Evolutionary conservation across 768 basidiomycete genomes (phyloP).

Genomic region (Mycena polygramma): DNA sequence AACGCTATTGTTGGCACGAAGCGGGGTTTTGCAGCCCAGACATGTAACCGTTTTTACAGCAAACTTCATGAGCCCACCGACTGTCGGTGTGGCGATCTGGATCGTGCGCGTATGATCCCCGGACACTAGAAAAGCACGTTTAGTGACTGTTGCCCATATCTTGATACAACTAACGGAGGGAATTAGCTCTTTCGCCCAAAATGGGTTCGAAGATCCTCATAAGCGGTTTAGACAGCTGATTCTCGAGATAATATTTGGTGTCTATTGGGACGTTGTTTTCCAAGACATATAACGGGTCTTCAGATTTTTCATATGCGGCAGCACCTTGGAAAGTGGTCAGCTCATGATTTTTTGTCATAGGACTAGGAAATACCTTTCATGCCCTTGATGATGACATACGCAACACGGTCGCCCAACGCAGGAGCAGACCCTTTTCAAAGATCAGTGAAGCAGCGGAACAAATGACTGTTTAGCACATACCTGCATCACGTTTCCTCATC

Average conservation of each 20-base stretch:
- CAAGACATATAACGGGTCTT: constrained; percentile 96
- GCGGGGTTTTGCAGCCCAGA: constrained; percentile 93
- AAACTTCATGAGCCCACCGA: constrained; percentile 98
- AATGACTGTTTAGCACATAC: constrained; percentile 50
- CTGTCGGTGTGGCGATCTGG: constrained; percentile 95
- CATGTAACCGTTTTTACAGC: constrained; percentile 97
- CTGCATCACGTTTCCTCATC: constrained; percentile 97
- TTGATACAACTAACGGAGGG: constrained; percentile 70
- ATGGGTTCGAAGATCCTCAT: constrained; percentile 99
- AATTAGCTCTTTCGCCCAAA: constrained; percentile 90
- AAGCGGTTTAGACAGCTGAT: constrained; percentile 96
- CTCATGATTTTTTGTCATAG: background rate
- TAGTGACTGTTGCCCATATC: constrained; percentile 27
- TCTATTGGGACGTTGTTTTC: constrained; percentile 99
- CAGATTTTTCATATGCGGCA: constrained; percentile 98
- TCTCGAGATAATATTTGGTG: constrained; percentile 97
- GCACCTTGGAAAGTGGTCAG: constrained; percentile 70
- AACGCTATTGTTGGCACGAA: constrained; percentile 83
- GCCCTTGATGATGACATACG: constrained; percentile 98
- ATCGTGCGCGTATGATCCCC: constrained; percentile 97
- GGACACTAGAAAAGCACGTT: constrained; percentile 70
- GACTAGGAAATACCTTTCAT: constrained; percentile 76
- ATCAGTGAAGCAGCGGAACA: background rate
- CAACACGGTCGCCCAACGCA: constrained; percentile 97
- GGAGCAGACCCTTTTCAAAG: constrained; percentile 85